phyloP scores from a whole-genome alignment of 805 yeast genomes.

The Wickerhamiella musiphila region DNA sequence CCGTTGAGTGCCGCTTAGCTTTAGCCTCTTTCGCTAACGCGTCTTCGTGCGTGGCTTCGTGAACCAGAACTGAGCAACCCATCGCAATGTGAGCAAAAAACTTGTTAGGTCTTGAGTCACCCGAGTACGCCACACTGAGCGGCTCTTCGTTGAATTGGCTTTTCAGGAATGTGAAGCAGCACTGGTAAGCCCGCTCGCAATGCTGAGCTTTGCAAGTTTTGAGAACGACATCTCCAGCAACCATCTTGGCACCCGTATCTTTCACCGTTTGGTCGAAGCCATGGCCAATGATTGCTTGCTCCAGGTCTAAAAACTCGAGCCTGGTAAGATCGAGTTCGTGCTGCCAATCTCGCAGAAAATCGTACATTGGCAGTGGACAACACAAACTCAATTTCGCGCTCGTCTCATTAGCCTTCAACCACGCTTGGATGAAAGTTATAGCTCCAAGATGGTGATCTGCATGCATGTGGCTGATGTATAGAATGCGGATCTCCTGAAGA shows the following conservation, averaged over 20 bases:
- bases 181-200: constrained; percentile 67
- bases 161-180: constrained; percentile 29
- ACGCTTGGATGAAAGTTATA: constrained; percentile 45
- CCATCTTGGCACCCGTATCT: background rate
- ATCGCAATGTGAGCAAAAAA: constrained; percentile 49
- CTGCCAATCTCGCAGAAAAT: constrained; percentile 55
- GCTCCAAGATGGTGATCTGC: constrained; percentile 95
- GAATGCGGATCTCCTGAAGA: constrained; percentile 36
- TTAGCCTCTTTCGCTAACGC: constrained; percentile 61
- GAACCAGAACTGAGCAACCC: constrained; percentile 59
- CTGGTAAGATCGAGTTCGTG: constrained; percentile 22
- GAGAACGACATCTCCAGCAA: too few relatives aligned
- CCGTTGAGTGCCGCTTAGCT: constrained; percentile 71
- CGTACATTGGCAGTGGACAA: constrained; percentile 57
- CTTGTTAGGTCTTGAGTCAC: constrained; percentile 79
- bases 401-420: constrained; percentile 26
- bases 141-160: constrained; percentile 3
- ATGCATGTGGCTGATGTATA: constrained; percentile 78
- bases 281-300: constrained; percentile 31
- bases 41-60: constrained; percentile 86
- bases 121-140: constrained; percentile 75
- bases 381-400: constrained; percentile 33
- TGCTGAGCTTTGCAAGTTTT: constrained; percentile 63
- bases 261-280: constrained; percentile 9
- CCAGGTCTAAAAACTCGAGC: constrained; percentile 41